Evolutionary conservation across 495 filamentous ascomycete genomes (phyloP).

Genomic region (Lasiosphaeris hirsuta): DNA sequence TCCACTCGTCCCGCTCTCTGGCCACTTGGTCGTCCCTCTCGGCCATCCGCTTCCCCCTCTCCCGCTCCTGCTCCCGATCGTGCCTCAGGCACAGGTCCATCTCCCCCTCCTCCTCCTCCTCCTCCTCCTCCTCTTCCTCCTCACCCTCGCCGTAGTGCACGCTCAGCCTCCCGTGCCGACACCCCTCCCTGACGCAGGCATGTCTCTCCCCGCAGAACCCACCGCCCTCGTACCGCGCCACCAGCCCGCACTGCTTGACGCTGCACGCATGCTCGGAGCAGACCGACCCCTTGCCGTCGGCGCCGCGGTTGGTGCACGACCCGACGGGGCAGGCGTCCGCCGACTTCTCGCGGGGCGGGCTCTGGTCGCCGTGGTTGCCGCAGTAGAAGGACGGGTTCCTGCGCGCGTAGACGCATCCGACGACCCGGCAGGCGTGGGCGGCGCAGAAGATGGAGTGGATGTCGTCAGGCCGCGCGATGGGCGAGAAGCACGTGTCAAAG

Average conservation of each 20-base stretch:
- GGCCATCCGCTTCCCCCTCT: neutral
- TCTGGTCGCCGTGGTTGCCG: constrained; percentile 1
- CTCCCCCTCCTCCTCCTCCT: neutral
- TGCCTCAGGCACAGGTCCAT: neutral
- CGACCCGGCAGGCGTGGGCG: constrained; percentile 5
- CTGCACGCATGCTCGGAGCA: constrained; percentile 4
- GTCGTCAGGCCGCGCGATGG: neutral
- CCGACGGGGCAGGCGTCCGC: constrained; percentile 2
- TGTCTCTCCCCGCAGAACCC: constrained; percentile 7
- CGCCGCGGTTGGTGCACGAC: neutral
- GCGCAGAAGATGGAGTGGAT: constrained; percentile 7
- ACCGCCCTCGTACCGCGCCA: neutral
- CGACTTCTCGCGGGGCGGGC: neutral
- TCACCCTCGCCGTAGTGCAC: neutral
- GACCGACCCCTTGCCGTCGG: neutral
- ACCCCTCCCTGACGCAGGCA: constrained; percentile 6
- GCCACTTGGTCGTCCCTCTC: neutral
- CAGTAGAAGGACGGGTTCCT: neutral
- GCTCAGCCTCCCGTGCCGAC: constrained; percentile 5
- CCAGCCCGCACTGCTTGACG: constrained; percentile 2
- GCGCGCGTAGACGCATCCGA: neutral
- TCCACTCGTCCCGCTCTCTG: neutral
- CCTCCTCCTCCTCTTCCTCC: neutral
- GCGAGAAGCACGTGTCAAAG: constrained; percentile 1
- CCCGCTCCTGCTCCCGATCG: constrained; percentile 1